Conservation (phyloP, 352 stramenopile genomes). For the Globisporangium cederbergense region DNA sequence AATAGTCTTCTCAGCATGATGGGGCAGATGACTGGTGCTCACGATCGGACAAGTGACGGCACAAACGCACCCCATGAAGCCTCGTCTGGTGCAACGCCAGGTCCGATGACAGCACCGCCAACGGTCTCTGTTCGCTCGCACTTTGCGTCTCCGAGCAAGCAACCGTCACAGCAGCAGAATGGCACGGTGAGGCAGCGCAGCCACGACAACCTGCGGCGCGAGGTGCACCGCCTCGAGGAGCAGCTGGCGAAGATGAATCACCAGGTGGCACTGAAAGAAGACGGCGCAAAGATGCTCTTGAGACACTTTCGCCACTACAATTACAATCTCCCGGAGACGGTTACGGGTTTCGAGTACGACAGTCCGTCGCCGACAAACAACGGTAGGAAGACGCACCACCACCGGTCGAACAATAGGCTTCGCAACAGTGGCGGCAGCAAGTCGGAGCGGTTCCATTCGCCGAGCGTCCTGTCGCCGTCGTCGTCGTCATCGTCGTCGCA, state of each 20-base stretch:
- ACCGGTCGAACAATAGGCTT: conserved; percentile 8
- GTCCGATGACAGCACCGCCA: conserved; percentile 5
- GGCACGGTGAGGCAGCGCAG: conserved; percentile 10
- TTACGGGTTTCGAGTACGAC: conserved; percentile 45
- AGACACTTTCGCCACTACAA: conserved; percentile 76
- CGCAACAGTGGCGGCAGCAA: conserved; percentile 14
- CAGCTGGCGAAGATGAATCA: conserved; percentile 60
- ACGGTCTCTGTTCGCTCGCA: neutral
- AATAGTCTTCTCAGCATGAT: conserved; percentile 67
- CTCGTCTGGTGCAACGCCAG: neutral
- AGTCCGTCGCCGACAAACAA: conserved; percentile 33
- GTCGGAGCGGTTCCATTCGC: conserved; percentile 21
- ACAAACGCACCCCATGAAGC: neutral
- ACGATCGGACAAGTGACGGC: conserved; percentile 25
- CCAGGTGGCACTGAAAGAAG: conserved; percentile 64
- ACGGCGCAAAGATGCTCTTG: conserved; percentile 51
- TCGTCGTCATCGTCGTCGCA: conserved; percentile 23
- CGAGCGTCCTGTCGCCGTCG: conserved; percentile 16
- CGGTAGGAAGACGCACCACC: conserved; percentile 11
- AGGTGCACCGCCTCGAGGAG: conserved; percentile 54
- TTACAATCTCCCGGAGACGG: conserved; percentile 71
- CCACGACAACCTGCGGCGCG: conserved; percentile 51
- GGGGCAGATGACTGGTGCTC: conserved; percentile 41
- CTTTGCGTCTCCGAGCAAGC: conserved; percentile 7
- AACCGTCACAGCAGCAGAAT: conserved; percentile 15